Conservation (phyloP, 257 asterid species). For the Salvia rosmarinus region DNA sequence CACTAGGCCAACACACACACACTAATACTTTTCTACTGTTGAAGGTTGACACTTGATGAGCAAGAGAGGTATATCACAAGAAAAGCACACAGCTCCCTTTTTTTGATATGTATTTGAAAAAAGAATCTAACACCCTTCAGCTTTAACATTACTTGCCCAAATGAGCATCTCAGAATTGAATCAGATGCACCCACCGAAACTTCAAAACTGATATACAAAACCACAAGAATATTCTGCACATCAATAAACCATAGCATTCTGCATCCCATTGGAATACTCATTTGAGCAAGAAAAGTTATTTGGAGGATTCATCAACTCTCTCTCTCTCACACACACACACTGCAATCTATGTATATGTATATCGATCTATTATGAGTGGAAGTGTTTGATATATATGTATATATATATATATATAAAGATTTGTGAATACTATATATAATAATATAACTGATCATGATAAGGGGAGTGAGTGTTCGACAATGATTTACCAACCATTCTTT, state of each 20-base stretch:
- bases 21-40: neutral
- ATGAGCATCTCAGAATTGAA: slow-evolving; percentile 53
- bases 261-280: slow-evolving; percentile 54
- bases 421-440: neutral
- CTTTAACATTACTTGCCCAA: slow-evolving; percentile 54
- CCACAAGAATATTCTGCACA: slow-evolving; percentile 2
- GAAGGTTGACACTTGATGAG: neutral
- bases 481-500: slow-evolving; percentile 8
- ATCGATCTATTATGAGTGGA: neutral
- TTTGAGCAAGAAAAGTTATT: slow-evolving; percentile 63
- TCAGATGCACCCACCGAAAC: slow-evolving; percentile 28
- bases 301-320: slow-evolving; percentile 35
- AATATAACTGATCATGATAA: neutral
- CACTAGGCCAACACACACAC: too few species aligned
- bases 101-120: neutral
- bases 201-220: neutral
- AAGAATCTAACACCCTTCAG: slow-evolving; percentile 18
- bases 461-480: neutral
- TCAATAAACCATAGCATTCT: neutral
- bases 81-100: neutral
- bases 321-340: neutral
- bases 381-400: neutral
- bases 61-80: neutral
- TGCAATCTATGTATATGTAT: neutral
- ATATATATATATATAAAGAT: neutral